Evolutionary conservation across 2,329 filamentous ascomycete genomes (phyloP).

Genomic region (Lasiodiplodia citricola): DNA sequence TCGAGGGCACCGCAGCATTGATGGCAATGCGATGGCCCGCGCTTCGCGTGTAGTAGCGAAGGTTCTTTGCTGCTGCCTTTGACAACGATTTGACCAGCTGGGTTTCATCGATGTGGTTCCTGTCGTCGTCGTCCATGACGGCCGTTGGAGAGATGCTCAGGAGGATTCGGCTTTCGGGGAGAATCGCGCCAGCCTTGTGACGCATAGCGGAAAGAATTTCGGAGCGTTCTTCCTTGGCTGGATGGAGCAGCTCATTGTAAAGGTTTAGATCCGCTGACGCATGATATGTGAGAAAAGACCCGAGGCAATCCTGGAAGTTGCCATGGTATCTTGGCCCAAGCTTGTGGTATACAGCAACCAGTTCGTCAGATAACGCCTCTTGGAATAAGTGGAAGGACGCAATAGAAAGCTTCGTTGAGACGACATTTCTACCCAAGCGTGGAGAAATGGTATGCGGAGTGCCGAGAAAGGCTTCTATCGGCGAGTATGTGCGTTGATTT

Average conservation of each 20-base stretch:
- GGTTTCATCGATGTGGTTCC: constrained; percentile 72
- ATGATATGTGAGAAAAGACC: constrained; percentile 94
- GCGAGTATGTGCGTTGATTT: constrained; percentile 59
- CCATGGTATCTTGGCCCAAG: constrained; percentile 90
- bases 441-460: constrained; percentile 88
- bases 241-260: constrained; percentile 87
- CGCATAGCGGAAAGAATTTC: constrained; percentile 90
- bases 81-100: constrained; percentile 79
- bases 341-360: constrained; percentile 87
- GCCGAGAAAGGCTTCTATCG: constrained; percentile 90
- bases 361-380: constrained; percentile 86
- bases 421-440: constrained; percentile 72
- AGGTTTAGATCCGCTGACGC: constrained; percentile 90
- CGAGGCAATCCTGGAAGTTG: constrained; percentile 95
- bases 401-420: constrained; percentile 84
- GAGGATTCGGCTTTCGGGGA: constrained; percentile 81
- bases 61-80: constrained; percentile 68
- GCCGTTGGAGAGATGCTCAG: constrained; percentile 83
- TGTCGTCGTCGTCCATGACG: constrained; percentile 80
- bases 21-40: constrained; percentile 81
- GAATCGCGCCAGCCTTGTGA: constrained; percentile 78
- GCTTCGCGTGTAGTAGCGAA: constrained; percentile 72
- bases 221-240: constrained; percentile 86
- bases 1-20: constrained; percentile 83
- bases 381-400: constrained; percentile 89